phyloP scores from a whole-genome alignment of 140 eudicot species.

The Oenanthe javanica region DNA sequence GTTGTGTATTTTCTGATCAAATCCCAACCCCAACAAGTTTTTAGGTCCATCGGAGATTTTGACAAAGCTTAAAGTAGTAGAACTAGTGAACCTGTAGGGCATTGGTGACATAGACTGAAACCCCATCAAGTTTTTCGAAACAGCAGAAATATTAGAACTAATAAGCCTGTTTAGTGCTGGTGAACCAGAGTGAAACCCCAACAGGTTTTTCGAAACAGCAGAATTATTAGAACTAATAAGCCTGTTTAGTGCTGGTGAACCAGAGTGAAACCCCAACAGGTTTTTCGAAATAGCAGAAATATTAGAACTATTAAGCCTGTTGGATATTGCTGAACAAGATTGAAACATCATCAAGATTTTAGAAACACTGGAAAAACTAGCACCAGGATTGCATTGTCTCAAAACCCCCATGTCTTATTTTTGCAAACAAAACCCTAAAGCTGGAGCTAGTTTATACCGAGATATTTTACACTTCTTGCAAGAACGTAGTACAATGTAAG shows the following conservation, averaged over 20 bases:
- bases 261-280: too few relatives aligned
- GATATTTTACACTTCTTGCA: neutral
- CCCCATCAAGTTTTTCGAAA: neutral
- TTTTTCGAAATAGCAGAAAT: too few relatives aligned
- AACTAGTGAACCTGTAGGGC: neutral
- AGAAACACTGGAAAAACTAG: neutral
- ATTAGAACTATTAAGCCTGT: too few relatives aligned
- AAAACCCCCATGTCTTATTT: too few relatives aligned
- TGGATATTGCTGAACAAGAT: too few relatives aligned
- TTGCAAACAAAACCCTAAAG: too few relatives aligned
- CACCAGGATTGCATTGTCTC: neutral
- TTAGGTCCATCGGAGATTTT: neutral
- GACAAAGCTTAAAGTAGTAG: neutral
- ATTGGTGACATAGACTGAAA: neutral
- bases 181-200: neutral
- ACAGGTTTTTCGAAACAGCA: neutral
- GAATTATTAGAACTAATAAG: too few relatives aligned
- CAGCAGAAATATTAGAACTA: neutral
- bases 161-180: neutral
- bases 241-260: too few relatives aligned
- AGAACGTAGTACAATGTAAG: neutral
- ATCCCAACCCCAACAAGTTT: neutral
- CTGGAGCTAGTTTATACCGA: too few relatives aligned
- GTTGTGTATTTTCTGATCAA: neutral
- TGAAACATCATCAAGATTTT: neutral